phyloP scores from a whole-genome alignment of 2,329 filamentous ascomycete genomes.

The Geosmithia putterillii region DNA sequence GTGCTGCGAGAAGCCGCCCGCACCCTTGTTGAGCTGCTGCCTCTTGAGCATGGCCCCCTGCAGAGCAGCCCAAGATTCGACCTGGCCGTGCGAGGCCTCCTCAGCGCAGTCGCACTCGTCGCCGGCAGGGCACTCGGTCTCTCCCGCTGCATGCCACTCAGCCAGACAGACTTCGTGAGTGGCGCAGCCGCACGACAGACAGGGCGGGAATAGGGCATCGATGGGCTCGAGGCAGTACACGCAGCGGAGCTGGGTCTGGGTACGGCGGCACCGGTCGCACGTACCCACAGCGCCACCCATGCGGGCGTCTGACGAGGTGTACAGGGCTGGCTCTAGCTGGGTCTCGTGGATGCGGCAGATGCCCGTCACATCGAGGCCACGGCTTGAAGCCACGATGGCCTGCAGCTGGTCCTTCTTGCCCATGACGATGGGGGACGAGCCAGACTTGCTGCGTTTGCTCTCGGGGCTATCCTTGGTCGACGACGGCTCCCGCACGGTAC shows the following conservation, averaged over 20 bases:
- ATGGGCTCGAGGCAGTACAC: conserved; percentile 52
- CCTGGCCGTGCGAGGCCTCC: conserved; percentile 41
- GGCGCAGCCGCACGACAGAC: conserved; percentile 50
- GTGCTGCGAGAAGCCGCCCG: too few species aligned
- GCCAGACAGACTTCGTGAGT: conserved; percentile 46
- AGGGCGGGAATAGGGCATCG: conserved; percentile 46
- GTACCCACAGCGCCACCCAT: conserved; percentile 34
- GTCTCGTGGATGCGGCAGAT: conserved; percentile 51
- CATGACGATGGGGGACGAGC: conserved; percentile 40
- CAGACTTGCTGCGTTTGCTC: conserved; percentile 15
- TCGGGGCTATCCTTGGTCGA: conserved; percentile 5
- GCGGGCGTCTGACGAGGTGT: conserved; percentile 24
- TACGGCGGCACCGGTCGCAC: conserved; percentile 37
- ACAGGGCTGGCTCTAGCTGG: conserved; percentile 46
- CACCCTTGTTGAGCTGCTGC: conserved; percentile 8
- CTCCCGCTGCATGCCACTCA: conserved; percentile 45
- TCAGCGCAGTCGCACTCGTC: conserved; percentile 52
- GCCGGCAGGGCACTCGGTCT: conserved; percentile 46
- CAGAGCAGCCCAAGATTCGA: conserved; percentile 47
- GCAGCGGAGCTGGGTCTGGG: conserved; percentile 46
- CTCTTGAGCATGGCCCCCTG: conserved; percentile 21
- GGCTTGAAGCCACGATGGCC: conserved; percentile 35
- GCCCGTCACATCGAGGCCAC: conserved; percentile 50
- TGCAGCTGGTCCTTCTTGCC: conserved; percentile 42
- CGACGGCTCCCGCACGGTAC: conserved; percentile 23